Evolutionary conservation across 129 eudicot genomes (phyloP), one percentile per base, ranked within the genome.

Genomic region (Chrysanthemum makinoi): DNA sequence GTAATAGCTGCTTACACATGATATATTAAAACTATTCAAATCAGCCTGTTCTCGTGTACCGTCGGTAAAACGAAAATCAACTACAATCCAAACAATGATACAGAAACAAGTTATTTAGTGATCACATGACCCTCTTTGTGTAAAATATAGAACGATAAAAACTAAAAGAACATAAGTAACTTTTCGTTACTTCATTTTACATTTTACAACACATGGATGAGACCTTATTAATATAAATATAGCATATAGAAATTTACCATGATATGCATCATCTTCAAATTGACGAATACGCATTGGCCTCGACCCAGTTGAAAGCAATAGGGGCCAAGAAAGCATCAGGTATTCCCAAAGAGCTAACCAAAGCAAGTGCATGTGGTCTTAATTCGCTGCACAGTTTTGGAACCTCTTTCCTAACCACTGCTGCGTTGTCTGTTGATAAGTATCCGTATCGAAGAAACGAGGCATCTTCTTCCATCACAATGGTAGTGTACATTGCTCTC

Each of bases 241-340:
- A 16, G 8, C 61, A 62, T 26, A 66, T 19, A 60, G 49, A 20
- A 22, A 35, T 3, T 9, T 46, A 64, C 18, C n/a, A 22, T 14
- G 5, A 26, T 24, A 66, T 75, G 49, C 52, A 65, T 19, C 10
- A 13, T 50, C 20, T 19, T 79, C 69, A 71, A 74, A 73, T 78
- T 10, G 89, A 78, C 61, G 96, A 75, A 87, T 86, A 90, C 30
- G 94, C 66, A 81, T 95, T 95, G 13, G 99, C 97, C 10, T 87
- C 95, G 62, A 95, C 77, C 99, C 99, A 95, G 58, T 95, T 84
- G 69, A 90, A 95, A 6, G 97, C 99, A 3, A 95, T 84, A 2
- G 97, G 99, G 59, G 85, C 83, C 81, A 95, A 82, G 77, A 95
- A 90, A 75, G 97, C 95, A 86, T 95, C 97, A 2, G 97, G 99